Evolutionary conservation across 345 rosid genomes (phyloP).

Genomic region (Eucalyptus caleyi): DNA sequence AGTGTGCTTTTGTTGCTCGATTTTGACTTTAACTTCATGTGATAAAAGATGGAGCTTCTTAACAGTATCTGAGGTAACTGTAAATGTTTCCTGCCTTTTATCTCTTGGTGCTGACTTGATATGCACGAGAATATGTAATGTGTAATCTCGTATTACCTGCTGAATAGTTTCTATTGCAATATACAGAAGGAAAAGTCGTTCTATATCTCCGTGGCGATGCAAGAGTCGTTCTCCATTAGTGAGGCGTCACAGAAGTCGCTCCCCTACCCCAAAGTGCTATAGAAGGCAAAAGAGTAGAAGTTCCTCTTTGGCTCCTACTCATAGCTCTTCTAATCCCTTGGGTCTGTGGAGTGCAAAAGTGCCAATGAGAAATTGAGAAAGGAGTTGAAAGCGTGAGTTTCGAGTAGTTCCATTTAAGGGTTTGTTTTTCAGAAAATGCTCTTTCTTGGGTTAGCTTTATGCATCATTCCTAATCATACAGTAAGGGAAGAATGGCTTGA

Average conservation of each 20-base stretch:
- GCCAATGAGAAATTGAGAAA: slow-evolving; percentile 53
- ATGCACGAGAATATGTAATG: background rate
- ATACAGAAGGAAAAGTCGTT: slow-evolving; percentile 82
- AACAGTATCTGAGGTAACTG: slow-evolving; percentile 94
- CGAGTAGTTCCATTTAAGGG: background rate
- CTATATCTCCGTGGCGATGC: slow-evolving; percentile 57
- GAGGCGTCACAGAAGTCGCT: slow-evolving; percentile 56
- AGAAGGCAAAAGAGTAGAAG: slow-evolving; percentile 77
- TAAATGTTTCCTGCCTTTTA: slow-evolving; percentile 32
- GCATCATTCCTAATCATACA: background rate
- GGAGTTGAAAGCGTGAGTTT: background rate
- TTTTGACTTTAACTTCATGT: slow-evolving; percentile 82
- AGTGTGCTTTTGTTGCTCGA: slow-evolving; percentile 71
- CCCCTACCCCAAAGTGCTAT: slow-evolving; percentile 57
- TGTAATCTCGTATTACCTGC: background rate
- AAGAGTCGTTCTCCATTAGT: slow-evolving; percentile 54
- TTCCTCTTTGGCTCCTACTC: slow-evolving; percentile 53
- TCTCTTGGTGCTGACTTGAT: slow-evolving; percentile 17
- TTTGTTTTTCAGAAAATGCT: background rate
- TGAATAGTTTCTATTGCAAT: slow-evolving; percentile 21
- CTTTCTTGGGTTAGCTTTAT: background rate
- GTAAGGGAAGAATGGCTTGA: background rate
- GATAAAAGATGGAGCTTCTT: slow-evolving; percentile 93
- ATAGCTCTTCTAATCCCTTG: slow-evolving; percentile 47
- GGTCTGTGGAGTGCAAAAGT: slow-evolving; percentile 49